Evolutionary conservation across 2,329 filamentous ascomycete species (phyloP).

Genomic region (Colletotrichum sp.): DNA sequence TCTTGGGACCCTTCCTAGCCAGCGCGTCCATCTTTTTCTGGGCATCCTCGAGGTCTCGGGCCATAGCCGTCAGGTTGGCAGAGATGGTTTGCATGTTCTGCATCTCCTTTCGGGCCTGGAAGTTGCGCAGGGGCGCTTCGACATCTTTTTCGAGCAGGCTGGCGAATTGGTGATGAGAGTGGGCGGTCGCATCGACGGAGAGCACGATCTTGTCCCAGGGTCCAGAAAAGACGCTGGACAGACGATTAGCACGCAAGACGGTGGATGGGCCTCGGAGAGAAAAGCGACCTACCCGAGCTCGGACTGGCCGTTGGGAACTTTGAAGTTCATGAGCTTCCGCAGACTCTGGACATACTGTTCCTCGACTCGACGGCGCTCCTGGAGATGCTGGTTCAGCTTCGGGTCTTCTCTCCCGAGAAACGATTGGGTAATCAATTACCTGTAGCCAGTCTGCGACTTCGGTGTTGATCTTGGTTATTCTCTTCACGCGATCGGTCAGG

Average conservation of each 20-base stretch:
- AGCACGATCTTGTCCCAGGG: constrained; percentile 90
- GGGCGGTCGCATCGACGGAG: constrained; percentile 80
- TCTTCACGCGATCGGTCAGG: constrained; percentile 85
- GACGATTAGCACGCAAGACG: neutral
- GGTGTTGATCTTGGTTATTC: constrained; percentile 83
- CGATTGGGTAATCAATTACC: constrained; percentile 57
- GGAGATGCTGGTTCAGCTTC: constrained; percentile 24
- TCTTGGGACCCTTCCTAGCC: constrained; percentile 77
- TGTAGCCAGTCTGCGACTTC: constrained; percentile 97
- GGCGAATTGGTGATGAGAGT: constrained; percentile 82
- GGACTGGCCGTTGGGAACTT: constrained; percentile 74
- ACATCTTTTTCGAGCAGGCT: constrained; percentile 87
- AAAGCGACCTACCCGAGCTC: constrained; percentile 79
- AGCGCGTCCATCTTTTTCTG: constrained; percentile 88
- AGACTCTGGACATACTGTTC: constrained; percentile 86
- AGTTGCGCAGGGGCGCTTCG: constrained; percentile 81
- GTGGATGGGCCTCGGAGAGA: neutral
- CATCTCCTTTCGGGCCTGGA: constrained; percentile 77
- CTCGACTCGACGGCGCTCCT: constrained; percentile 94
- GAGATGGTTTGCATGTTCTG: constrained; percentile 82
- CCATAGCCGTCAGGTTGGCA: constrained; percentile 78
- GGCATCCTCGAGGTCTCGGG: constrained; percentile 83
- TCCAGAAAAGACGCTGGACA: constrained; percentile 80
- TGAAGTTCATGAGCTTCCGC: constrained; percentile 78
- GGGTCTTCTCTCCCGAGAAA: neutral